Conservation (phyloP, 1,284 basidiomycete genomes). For the Hortiboletus rubellus region DNA sequence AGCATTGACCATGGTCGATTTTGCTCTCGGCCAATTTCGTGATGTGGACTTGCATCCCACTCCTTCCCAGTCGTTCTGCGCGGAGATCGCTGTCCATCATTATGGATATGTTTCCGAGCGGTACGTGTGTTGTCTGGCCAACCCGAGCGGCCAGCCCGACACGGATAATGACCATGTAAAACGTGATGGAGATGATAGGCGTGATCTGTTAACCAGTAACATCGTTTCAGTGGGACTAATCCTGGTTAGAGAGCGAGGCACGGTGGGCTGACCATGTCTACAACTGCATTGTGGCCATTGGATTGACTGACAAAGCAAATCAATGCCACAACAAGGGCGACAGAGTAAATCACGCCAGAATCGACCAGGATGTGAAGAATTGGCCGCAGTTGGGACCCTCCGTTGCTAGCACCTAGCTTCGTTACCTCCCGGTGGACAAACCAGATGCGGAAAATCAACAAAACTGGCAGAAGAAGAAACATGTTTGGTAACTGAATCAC, state of each 20-base stretch:
- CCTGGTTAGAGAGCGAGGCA: background rate
- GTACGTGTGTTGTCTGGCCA: no score
- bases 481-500: background rate
- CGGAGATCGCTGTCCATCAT: no score
- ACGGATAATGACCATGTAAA: background rate
- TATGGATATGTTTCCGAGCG: background rate
- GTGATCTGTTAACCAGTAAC: background rate
- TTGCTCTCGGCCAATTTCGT: background rate
- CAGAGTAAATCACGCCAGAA: slow-evolving; percentile 22
- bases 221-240: background rate
- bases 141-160: background rate
- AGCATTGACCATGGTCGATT: background rate
- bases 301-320: slow-evolving; percentile 6
- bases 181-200: background rate
- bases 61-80: background rate
- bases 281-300: slow-evolving; percentile 17
- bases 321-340: slow-evolving; percentile 15
- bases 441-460: slow-evolving; percentile 26
- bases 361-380: slow-evolving; percentile 23
- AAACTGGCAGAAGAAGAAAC: background rate
- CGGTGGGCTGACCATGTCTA: slow-evolving; percentile 18
- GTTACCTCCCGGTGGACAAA: slow-evolving; percentile 11
- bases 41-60: background rate
- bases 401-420: background rate
- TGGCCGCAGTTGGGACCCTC: slow-evolving; percentile 11